These are phyloP conservation scores for Solanum dulcamara DNA, from an alignment of 257 asterid genomes.

Conservation along the genomic window DNA sequence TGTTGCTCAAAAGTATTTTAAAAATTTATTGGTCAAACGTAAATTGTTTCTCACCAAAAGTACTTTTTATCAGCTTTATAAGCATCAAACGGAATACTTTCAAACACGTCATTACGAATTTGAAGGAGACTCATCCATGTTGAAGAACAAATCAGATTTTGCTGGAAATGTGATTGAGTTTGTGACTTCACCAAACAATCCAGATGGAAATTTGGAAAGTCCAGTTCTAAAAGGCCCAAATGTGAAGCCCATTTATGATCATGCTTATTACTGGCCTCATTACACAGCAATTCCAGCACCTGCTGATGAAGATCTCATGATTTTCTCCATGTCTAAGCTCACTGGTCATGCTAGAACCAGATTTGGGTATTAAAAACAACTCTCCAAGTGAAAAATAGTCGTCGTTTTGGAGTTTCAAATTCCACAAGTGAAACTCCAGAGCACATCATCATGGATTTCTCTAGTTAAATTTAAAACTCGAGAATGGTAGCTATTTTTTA, in stretches of 20 bases:
- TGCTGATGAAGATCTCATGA: conserved; percentile 57
- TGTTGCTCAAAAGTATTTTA: background rate
- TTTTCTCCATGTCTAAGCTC: conserved; percentile 59
- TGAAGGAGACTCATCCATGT: conserved; percentile 29
- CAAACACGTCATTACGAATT: conserved; percentile 25
- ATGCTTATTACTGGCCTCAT: conserved; percentile 82
- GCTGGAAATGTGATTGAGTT: conserved; percentile 35
- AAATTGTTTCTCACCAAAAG: background rate
- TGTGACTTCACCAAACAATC: conserved; percentile 74
- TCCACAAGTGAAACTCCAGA: background rate
- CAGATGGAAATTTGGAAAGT: conserved; percentile 39
- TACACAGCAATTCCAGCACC: conserved; percentile 57
- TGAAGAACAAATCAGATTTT: conserved; percentile 19
- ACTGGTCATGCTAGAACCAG: conserved; percentile 85
- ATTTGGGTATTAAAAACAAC: conserved; percentile 39
- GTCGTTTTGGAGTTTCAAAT: background rate
- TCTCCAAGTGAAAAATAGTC: background rate
- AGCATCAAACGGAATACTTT: conserved; percentile 41
- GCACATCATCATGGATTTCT: background rate
- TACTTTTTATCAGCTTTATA: conserved; percentile 30
- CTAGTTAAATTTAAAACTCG: background rate
- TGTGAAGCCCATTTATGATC: conserved; percentile 36
- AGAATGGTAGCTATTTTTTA: background rate
- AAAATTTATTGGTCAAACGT: background rate
- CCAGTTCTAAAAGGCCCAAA: conserved; percentile 25